Conservation (phyloP, 805 yeast species). For the Wickerhamomyces xylosicus region DNA sequence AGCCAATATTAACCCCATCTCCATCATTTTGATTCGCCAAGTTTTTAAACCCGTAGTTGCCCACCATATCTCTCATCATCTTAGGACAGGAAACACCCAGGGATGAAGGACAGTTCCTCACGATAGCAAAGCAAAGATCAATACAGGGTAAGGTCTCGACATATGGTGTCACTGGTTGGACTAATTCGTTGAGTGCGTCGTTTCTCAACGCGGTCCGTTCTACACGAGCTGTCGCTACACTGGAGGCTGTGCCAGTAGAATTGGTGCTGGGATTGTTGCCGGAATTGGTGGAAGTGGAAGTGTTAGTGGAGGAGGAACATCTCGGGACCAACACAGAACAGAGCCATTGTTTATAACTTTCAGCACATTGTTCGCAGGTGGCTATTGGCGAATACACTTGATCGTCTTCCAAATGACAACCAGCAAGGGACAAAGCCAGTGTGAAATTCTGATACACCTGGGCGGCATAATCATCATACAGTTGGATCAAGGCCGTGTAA, state of each 20-base stretch:
- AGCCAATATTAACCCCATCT: conserved; percentile 18
- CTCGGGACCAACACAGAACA: conserved; percentile 85
- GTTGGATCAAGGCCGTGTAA: conserved; percentile 24
- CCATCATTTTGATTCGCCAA: not conserved
- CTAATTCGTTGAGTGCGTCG: conserved; percentile 38
- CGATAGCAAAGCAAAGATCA: conserved; percentile 68
- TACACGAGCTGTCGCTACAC: conserved; percentile 6
- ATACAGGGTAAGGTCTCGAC: conserved; percentile 83
- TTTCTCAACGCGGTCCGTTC: conserved; percentile 45
- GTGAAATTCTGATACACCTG: conserved; percentile 54
- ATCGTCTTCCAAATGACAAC: conserved; percentile 62
- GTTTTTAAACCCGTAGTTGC: not conserved
- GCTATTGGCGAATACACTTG: conserved; percentile 65
- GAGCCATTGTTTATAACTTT: conserved; percentile 75
- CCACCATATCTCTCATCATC: not conserved
- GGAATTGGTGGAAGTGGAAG: conserved; percentile 36
- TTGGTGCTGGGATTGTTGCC: too few species aligned
- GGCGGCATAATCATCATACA: conserved; percentile 59
- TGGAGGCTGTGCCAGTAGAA: too few species aligned
- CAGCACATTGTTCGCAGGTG: conserved; percentile 63
- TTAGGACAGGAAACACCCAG: conserved; percentile 71
- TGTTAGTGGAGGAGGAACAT: conserved; percentile 44
- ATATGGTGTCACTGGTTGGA: conserved; percentile 48
- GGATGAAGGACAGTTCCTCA: conserved; percentile 72
- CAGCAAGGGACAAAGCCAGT: conserved; percentile 61